Conservation (phyloP, 371 early-diverging fungal species). For the Mortierella polycephala region DNA sequence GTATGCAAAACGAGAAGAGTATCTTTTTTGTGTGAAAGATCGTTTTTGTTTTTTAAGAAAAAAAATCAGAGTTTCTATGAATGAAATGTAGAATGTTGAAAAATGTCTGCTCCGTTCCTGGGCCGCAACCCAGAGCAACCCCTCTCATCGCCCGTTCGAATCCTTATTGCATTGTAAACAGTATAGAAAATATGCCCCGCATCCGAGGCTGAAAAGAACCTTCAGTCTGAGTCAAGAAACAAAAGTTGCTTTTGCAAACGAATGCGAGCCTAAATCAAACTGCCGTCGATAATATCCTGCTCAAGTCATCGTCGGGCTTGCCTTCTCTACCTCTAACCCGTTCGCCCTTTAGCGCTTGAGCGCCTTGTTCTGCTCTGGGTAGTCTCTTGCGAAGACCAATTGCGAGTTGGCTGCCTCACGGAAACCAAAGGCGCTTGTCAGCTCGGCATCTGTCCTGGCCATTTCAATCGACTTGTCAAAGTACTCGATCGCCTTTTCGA, state of each 20-base stretch:
- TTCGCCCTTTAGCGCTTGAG: constrained; percentile 37
- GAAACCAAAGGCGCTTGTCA: constrained; percentile 83
- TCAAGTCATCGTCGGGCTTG: neutral
- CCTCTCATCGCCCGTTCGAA: neutral
- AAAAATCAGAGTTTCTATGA: constrained; percentile 9
- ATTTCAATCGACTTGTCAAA: constrained; percentile 88
- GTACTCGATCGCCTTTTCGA: constrained; percentile 84
- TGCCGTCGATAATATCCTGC: neutral
- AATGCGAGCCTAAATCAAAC: too few relatives aligned
- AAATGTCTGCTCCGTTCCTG: too few relatives aligned
- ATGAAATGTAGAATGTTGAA: neutral
- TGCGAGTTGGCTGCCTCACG: constrained; percentile 57
- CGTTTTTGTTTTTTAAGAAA: neutral
- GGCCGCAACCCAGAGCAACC: too few relatives aligned
- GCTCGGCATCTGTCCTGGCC: constrained; percentile 90
- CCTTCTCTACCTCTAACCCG: neutral
- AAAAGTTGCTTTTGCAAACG: too few relatives aligned
- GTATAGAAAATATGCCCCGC: too few relatives aligned
- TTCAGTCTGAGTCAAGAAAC: too few relatives aligned
- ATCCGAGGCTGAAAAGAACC: too few relatives aligned
- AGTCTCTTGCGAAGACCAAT: constrained; percentile 54
- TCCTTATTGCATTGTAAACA: too few relatives aligned
- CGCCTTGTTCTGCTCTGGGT: constrained; percentile 50
- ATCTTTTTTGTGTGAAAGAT: too few relatives aligned
- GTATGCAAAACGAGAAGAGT: neutral